phyloP scores from a whole-genome alignment of 768 basidiomycete genomes.

The Mycena vulgaris region DNA sequence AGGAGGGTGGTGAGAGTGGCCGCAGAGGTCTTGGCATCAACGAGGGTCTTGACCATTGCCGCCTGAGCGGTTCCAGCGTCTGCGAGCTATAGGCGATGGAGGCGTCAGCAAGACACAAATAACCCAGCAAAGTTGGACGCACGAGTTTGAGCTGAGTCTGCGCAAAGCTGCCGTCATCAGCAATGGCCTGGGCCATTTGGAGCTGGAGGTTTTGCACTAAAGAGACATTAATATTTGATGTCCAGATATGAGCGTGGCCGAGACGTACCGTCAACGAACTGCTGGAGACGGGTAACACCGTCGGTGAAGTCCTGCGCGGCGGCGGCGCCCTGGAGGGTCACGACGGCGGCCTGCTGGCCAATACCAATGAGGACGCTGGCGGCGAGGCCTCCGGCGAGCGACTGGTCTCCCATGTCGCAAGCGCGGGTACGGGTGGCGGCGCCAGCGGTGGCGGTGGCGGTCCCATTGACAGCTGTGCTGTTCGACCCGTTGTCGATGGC shows the following conservation, averaged over 20 bases:
- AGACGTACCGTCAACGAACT: conserved; percentile 25
- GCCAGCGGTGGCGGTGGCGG: conserved; percentile 12
- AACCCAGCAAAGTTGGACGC: not conserved
- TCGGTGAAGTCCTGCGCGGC: conserved; percentile 20
- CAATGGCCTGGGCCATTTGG: conserved; percentile 34
- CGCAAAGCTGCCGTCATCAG: conserved; percentile 34
- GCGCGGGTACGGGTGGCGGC: conserved; percentile 30
- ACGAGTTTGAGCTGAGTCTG: conserved; percentile 36
- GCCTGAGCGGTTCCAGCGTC: conserved; percentile 2
- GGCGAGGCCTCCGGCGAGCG: conserved; percentile 31
- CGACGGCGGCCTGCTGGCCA: conserved; percentile 30
- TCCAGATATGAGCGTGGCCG: not conserved
- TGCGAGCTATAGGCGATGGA: conserved; percentile 18
- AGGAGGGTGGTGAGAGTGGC: conserved; percentile 13
- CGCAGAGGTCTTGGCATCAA: conserved; percentile 17
- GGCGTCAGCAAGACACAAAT: not conserved
- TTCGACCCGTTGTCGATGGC: not conserved
- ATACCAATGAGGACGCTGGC: conserved; percentile 24
- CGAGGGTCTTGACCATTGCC: conserved; percentile 10
- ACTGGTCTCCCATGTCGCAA: conserved; percentile 38
- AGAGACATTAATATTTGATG: not conserved
- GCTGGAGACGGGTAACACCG: conserved; percentile 24
- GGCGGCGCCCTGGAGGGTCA: conserved; percentile 23
- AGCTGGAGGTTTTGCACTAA: conserved; percentile 28
- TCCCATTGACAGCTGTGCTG: conserved; percentile 10